Evolutionary conservation across 129 eudicot species (phyloP).

Genomic region (Centella asiatica): DNA sequence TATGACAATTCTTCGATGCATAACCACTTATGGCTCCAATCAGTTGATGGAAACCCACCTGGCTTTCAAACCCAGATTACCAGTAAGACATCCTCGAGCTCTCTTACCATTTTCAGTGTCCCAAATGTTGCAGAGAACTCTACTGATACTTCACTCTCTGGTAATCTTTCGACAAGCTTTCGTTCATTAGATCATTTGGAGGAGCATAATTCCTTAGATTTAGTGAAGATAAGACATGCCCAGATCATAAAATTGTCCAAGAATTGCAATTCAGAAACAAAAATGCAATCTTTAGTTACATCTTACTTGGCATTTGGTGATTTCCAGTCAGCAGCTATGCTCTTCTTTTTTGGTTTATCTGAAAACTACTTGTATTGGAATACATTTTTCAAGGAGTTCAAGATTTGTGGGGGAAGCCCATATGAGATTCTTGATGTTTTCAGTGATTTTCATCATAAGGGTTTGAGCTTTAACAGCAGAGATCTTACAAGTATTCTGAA

Average conservation of each 20-base stretch:
- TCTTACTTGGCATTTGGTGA: conserved; percentile 37
- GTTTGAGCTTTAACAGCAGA: conserved; percentile 25
- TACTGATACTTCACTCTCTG: conserved; percentile 8
- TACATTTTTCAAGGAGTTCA: conserved; percentile 27
- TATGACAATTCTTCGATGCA: neutral
- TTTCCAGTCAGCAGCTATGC: conserved; percentile 33
- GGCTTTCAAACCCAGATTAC: neutral
- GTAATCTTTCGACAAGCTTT: neutral
- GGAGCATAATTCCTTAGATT: conserved; percentile 21
- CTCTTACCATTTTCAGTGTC: conserved; percentile 6
- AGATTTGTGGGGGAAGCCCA: conserved; percentile 37
- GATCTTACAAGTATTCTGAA: conserved; percentile 23
- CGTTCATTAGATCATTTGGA: neutral
- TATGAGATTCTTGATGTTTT: conserved; percentile 41
- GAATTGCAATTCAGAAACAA: conserved; percentile 9
- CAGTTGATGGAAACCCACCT: conserved; percentile 11
- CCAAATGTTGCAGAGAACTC: conserved; percentile 21
- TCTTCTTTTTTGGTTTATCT: conserved; percentile 31
- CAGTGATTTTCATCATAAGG: conserved; percentile 27
- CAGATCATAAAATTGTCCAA: conserved; percentile 24
- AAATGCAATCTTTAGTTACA: conserved; percentile 27
- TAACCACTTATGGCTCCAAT: conserved; percentile 10
- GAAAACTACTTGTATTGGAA: conserved; percentile 33
- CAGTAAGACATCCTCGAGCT: conserved; percentile 11
- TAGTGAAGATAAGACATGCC: conserved; percentile 40